Base-by-base conservation (phyloP, 768 basidiomycete species). In the Sarcodon aspratus region DNA sequence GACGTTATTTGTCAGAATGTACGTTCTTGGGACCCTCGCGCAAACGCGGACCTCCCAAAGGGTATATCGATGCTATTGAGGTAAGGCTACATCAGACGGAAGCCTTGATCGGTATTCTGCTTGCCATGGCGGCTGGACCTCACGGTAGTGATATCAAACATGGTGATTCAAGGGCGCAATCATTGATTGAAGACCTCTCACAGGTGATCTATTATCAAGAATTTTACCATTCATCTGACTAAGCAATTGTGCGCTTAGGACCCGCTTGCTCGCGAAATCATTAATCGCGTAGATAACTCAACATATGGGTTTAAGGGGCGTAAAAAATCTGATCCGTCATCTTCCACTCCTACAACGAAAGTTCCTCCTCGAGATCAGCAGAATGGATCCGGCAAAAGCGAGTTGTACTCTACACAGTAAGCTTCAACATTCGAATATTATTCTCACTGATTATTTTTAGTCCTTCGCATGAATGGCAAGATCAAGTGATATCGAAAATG, bases 61-160 rank as follows among this genome's bases (percentile, higher is more conserved):
- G 91, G 1, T 95, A 95, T 70, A 93, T 95, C 59, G 90, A 94
- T 58, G 90, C 90, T 31, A 91, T 95, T 56, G 91, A 95, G 65
- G 85, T 86, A 11, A 79, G 89, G 11, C 68, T 95, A 6, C 92
- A 95, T 56, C 88, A 94, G 59, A 88, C 90, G 13, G 91, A 95
- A 62, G 91, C 91, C 0, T 71, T 95, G 37, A 70, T 95, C 31
- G 92, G 90, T 47, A 84, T 91, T 50, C 68, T 94, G 47, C 70
- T 93, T 36, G 72, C 80, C 34, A 72, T 42, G 9, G 40, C 40
- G 15, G 40, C 17, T 9, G 40, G 40, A 9, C 40, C 27, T 42
- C 17, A 42, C 40, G 40, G 40, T 9, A n/a, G 40, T 13, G 21
- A 27, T 27, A 5, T 27, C 5, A 27, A 27, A 27, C 40, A 27